These are phyloP conservation scores for Tolypocladium nubicola DNA, from an alignment of 2,329 filamentous ascomycete genomes.

Conservation along the genomic window DNA sequence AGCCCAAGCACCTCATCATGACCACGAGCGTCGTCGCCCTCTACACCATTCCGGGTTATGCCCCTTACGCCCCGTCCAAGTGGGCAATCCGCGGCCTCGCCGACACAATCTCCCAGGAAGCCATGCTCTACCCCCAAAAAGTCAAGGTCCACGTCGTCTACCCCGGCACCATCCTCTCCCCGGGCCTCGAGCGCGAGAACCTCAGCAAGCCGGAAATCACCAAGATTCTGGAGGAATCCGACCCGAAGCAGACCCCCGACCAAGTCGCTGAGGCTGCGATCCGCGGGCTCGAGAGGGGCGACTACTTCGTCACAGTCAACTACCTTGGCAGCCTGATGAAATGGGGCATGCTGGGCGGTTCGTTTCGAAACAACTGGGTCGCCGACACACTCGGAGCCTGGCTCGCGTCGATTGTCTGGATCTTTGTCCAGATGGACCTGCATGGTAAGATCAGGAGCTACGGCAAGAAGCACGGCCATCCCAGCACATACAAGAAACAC, in stretches of 20 bases:
- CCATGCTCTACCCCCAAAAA: conserved; percentile 74
- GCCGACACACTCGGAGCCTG: conserved; percentile 47
- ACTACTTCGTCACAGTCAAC: conserved; percentile 70
- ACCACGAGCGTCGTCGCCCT: conserved; percentile 71
- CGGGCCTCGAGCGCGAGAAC: conserved; percentile 69
- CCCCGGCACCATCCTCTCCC: conserved; percentile 72
- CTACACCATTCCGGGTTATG: conserved; percentile 71
- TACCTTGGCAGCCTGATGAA: conserved; percentile 65
- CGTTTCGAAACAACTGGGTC: conserved; percentile 47
- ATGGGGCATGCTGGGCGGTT: conserved; percentile 44
- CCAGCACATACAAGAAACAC: conserved; percentile 33
- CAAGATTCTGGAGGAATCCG: conserved; percentile 67
- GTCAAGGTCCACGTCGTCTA: conserved; percentile 75
- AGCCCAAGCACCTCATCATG: conserved; percentile 73
- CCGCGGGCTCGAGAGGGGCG: conserved; percentile 64
- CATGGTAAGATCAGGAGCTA: conserved; percentile 47
- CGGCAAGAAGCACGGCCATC: conserved; percentile 47
- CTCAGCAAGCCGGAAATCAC: conserved; percentile 72
- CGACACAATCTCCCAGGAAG: conserved; percentile 74
- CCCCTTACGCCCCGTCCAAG: conserved; percentile 75
- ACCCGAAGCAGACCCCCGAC: conserved; percentile 68
- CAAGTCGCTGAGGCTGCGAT: conserved; percentile 64
- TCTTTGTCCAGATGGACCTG: conserved; percentile 46
- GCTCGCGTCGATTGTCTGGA: conserved; percentile 43
- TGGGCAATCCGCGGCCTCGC: conserved; percentile 73